phyloP scores from a whole-genome alignment of 805 yeast genomes.

The Wickerhamomyces ciferrii region DNA sequence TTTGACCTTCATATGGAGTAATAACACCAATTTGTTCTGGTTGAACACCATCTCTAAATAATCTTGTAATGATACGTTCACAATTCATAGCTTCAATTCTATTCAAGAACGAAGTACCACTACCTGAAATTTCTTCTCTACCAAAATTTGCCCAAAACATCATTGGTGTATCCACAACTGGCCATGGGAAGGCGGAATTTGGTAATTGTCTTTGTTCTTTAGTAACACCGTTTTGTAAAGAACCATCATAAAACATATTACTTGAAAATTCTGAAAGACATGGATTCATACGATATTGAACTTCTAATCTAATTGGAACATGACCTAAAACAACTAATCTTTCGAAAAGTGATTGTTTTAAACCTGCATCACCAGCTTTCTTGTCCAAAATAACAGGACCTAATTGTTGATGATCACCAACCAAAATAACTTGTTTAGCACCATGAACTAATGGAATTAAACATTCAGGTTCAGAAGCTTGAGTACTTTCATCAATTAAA shows the following conservation, averaged over 20 bases:
- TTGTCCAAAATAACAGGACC: slow-evolving; percentile 87
- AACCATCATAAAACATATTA: slow-evolving; percentile 90
- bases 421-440: slow-evolving; percentile 82
- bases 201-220: slow-evolving; percentile 57
- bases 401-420: slow-evolving; percentile 94
- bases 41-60: slow-evolving; percentile 71
- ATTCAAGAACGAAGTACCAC: slow-evolving; percentile 79
- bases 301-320: slow-evolving; percentile 79
- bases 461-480: slow-evolving; percentile 90
- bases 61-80: slow-evolving; percentile 67
- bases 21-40: slow-evolving; percentile 87
- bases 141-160: slow-evolving; percentile 93
- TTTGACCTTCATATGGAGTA: slow-evolving; percentile 93
- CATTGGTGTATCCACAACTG: slow-evolving; percentile 79
- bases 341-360: slow-evolving; percentile 83
- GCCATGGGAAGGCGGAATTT: slow-evolving; percentile 82
- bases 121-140: slow-evolving; percentile 78
- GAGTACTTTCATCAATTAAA: slow-evolving; percentile 88
- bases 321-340: slow-evolving; percentile 79
- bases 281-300: slow-evolving; percentile 96
- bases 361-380: slow-evolving; percentile 81
- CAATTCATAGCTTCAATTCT: slow-evolving; percentile 88
- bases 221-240: slow-evolving; percentile 87
- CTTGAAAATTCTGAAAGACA: slow-evolving; percentile 80
- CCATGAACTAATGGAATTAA: slow-evolving; percentile 87